Base-by-base conservation (phyloP, 371 early-diverging fungal species). In the Homolaphlyctis polyrhiza region DNA sequence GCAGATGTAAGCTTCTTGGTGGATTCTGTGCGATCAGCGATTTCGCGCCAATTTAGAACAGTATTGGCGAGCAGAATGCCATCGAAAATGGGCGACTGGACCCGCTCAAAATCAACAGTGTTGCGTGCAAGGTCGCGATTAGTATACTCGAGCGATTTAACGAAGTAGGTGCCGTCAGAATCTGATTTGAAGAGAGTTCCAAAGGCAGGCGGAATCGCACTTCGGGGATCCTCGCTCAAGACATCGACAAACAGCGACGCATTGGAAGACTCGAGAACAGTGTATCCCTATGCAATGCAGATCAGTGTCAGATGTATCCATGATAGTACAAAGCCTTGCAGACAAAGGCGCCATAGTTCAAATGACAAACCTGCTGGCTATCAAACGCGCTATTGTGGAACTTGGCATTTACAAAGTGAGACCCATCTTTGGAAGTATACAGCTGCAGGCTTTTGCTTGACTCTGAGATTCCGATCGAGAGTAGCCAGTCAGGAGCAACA, bases 151-250 rank as follows among this genome's bases (percentile, higher is more conserved):
- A 91, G 81, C 30, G 89, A 79, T 52, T 83, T 84, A 51, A 86
- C 83, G 71, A 92, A 97, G 70, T 88, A 90, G 2, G 88, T 91
- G 57, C 97, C 97, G 51, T 93, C 87, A 1, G 94, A 93, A 70
- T 94, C 91, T 32, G 94, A 94, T 36, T 86, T 71, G 76, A 85
- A 93, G 49, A 97, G 74, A 18, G 87, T 80, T 23, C 94, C 95
- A 35, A 73, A 85, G 27, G 59, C 39, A 0, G 81, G 65, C 36
- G 45, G 54, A 25, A 61, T 47, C 49, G 54, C 73, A 68, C 4
- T 55, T 60, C 0, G 71, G 68, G 68, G 75, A 21, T 67, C 68
- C 6, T 64, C 29, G 18, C 67, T 58, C 23, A 85, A 66, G 0
- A 90, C 85, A 68, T 90, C 90, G 25, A 92, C 78, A 28, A 87